These are phyloP conservation scores for Botrytis squamosa DNA, from an alignment of 2,329 filamentous ascomycete genomes.

Conservation along the genomic window DNA sequence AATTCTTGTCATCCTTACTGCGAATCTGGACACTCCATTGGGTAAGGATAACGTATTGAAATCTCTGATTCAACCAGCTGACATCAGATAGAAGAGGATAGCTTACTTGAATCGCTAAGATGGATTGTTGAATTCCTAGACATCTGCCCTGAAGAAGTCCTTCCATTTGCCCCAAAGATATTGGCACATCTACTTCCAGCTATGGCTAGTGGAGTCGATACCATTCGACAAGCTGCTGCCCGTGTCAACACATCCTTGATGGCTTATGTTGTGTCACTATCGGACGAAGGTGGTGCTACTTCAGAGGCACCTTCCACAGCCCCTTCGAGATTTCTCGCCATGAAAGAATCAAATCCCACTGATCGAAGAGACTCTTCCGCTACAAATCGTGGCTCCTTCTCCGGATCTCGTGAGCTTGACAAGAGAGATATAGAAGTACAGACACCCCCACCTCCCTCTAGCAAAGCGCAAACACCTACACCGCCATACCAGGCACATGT, in stretches of 20 bases:
- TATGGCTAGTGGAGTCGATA: constrained; percentile 87
- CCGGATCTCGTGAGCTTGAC: constrained; percentile 49
- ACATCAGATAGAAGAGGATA: constrained; percentile 70
- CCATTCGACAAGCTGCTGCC: constrained; percentile 82
- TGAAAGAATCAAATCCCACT: constrained; percentile 38
- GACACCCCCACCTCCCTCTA: constrained; percentile 46
- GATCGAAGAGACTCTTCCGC: constrained; percentile 38
- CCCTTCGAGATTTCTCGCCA: constrained; percentile 45
- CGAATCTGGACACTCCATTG: constrained; percentile 78
- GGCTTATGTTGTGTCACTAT: constrained; percentile 89
- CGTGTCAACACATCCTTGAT: constrained; percentile 88
- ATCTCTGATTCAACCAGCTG: constrained; percentile 20
- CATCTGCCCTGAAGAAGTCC: constrained; percentile 93
- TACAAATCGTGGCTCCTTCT: constrained; percentile 41
- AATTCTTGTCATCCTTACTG: constrained; percentile 87
- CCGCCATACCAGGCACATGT: constrained; percentile 51
- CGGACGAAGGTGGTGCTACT: constrained; percentile 58
- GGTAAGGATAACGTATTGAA: constrained; percentile 49
- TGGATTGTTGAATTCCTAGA: constrained; percentile 98
- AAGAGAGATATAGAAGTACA: constrained; percentile 53
- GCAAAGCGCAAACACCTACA: constrained; percentile 35
- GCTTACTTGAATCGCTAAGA: constrained; percentile 82
- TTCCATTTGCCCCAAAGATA: constrained; percentile 90
- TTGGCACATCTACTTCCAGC: constrained; percentile 89
- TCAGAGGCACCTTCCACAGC: constrained; percentile 43